Evolutionary conservation across 257 asterid species (phyloP), one percentile per base, ranked within the genome.

Genomic region (Pogostemon cablin): DNA sequence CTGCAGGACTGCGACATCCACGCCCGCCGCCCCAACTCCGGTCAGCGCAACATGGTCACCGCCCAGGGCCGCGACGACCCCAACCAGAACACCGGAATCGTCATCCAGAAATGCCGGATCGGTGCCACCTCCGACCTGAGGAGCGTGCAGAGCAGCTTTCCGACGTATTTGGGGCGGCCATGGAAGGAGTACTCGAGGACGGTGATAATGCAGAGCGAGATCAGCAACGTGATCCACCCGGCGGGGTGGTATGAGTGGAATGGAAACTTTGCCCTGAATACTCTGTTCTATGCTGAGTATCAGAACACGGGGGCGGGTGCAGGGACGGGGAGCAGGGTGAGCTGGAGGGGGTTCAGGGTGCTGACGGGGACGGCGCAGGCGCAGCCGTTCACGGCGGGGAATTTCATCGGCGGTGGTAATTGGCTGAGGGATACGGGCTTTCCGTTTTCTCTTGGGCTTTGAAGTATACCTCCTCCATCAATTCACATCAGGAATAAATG

Each of bases 181-280:
- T 92, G 98, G 98, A 86, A 79, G 75, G 70, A 79, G 62, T 92
- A 88, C 57, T 90, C 98, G 2, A 81, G 95, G 12, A 90, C 97
- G 9, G 92, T 92, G 7, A 79, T 67, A 70, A 55, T 92, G 63
- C 74, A 69, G 62, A 72, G 15, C 84, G 1, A 65, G 76, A 20
- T 39, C 90, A 54, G 97, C 63, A 20, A 61, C 85, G 0, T 64
- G 46, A 84, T 92, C 40, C 83, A 88, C 15, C 96, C 95, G 0
- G 88, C 85, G 0, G 98, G 98, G 2, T 92, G 98, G 98, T 39
- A 85, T 17, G 93, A 87, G 48, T 92, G 97, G 98, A 87, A 84
- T 37, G 91, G 91, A 0, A 49, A 78, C 68, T 88, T 86, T 7
- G 95, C 91, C 0, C 83, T 88, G 5, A 56, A 78, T 68, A 90